Conservation (phyloP, 306 rosid genomes). For the Prunus salicina region DNA sequence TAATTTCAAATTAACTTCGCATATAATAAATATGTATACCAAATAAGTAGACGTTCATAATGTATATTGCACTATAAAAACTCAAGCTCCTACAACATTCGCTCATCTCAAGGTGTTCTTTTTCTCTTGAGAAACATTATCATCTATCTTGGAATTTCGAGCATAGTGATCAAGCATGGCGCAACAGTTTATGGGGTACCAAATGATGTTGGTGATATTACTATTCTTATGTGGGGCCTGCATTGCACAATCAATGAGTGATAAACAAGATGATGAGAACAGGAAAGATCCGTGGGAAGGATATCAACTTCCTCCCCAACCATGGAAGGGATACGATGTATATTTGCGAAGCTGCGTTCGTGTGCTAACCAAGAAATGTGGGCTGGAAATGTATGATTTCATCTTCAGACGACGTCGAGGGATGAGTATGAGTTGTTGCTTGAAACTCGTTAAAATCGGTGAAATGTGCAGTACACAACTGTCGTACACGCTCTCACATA, state of each 20-base stretch:
- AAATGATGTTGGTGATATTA: not conserved
- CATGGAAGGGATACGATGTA: too few species aligned
- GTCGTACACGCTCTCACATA: not conserved
- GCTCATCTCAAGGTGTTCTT: too few species aligned
- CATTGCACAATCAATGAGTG: too few species aligned
- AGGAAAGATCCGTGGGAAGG: too few species aligned
- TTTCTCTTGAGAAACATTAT: not conserved
- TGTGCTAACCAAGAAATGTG: not conserved
- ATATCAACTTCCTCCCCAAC: not conserved
- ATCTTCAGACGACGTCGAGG: not conserved
- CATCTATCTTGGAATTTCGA: not conserved
- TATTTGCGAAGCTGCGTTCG: too few species aligned
- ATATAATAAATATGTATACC: too few species aligned
- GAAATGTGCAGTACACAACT: not conserved
- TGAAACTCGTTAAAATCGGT: not conserved
- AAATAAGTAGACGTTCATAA: too few species aligned
- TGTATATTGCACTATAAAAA: too few species aligned
- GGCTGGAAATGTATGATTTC: not conserved
- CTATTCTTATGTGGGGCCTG: not conserved
- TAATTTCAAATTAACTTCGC: too few species aligned
- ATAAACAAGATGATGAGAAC: not conserved
- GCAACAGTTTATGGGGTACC: not conserved
- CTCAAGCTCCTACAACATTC: too few species aligned
- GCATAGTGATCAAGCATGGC: not conserved
- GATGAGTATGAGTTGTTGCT: not conserved